Conservation (phyloP, 768 basidiomycete genomes). For the Naganishia friedmannii region DNA sequence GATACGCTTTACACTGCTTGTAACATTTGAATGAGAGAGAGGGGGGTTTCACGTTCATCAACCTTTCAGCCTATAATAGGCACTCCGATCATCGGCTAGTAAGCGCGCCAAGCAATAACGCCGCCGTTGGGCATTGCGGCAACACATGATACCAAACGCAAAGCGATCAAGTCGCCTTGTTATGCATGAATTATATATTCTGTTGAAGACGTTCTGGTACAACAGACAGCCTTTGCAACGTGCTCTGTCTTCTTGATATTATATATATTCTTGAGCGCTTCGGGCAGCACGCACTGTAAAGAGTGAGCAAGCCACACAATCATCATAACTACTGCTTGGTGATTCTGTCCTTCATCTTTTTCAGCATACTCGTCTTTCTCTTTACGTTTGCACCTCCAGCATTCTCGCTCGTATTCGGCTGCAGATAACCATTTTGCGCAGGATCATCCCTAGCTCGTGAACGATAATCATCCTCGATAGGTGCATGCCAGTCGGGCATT, state of each 20-base stretch:
- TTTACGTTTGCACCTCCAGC: constrained; percentile 34
- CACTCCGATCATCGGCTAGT: no score
- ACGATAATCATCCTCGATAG: constrained; percentile 24
- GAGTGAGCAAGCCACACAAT: background rate
- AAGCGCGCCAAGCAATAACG: no score
- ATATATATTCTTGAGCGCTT: background rate
- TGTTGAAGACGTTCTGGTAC: no score
- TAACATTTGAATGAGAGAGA: no score
- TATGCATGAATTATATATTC: no score
- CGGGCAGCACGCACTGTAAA: background rate
- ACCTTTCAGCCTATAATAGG: no score
- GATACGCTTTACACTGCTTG: no score
- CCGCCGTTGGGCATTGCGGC: no score
- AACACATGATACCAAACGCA: no score
- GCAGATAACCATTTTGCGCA: constrained; percentile 1
- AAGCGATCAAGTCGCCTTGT: no score
- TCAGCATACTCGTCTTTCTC: constrained; percentile 48
- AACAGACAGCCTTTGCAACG: no score
- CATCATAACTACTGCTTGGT: background rate
- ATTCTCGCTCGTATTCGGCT: background rate
- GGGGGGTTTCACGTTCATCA: no score
- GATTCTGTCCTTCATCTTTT: constrained; percentile 49
- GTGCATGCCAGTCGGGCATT: constrained; percentile 43
- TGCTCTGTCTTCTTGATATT: background rate
- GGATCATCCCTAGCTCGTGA: constrained; percentile 11